These are phyloP conservation scores for Strigomonas culicis DNA, from an alignment of 208 protist species.

Conservation along the genomic window DNA sequence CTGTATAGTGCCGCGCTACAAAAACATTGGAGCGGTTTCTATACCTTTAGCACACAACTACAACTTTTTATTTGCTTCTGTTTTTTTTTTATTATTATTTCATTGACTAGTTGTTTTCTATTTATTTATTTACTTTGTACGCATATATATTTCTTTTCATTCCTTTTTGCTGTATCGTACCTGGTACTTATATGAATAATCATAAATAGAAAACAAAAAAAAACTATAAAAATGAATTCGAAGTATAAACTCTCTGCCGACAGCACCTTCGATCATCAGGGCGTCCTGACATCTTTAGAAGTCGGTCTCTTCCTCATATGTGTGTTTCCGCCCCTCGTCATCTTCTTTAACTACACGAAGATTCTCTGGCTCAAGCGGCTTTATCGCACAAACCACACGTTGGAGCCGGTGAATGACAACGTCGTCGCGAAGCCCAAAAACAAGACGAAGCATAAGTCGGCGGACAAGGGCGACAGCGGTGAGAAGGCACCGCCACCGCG, in stretches of 20 bases:
- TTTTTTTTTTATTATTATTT: conserved; percentile 6
- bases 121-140: conserved; percentile 12
- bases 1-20: neutral
- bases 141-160: conserved; percentile 10
- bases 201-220: conserved; percentile 9
- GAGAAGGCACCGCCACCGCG: too few species aligned
- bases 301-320: conserved; percentile 28
- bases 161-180: conserved; percentile 4
- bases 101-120: neutral
- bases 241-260: conserved; percentile 4
- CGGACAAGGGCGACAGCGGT: too few species aligned
- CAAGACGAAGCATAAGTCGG: neutral
- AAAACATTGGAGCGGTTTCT: neutral
- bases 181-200: conserved; percentile 9
- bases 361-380: conserved; percentile 72
- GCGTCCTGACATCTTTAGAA: conserved; percentile 55
- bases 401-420: neutral
- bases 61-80: too few species aligned
- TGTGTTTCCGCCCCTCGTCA: conserved; percentile 29
- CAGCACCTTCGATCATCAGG: conserved; percentile 75
- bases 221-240: conserved; percentile 6
- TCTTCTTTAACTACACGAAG: conserved; percentile 32
- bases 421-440: neutral
- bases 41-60: neutral
- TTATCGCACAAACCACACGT: conserved; percentile 76